Base-by-base conservation (phyloP, 371 early-diverging fungal genomes). In the Mortierella sp. region DNA sequence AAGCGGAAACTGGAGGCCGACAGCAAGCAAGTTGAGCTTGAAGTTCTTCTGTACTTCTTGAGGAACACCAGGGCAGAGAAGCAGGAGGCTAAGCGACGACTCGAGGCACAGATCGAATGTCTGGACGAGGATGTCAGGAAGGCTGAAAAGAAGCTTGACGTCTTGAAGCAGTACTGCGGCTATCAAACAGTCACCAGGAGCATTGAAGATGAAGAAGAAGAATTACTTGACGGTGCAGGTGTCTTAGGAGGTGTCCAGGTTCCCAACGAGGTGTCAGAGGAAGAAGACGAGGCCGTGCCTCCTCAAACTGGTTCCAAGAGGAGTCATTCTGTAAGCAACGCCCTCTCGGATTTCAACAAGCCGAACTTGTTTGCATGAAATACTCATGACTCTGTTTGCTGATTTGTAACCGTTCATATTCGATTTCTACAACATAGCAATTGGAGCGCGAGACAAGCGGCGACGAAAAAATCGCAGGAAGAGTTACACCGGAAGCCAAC, bases 11-110 rank as follows among this genome's bases (percentile, higher is more conserved):
- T 93, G 70, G 93, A 93, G 38, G 79, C 87, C 24, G 83, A 88
- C 43, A 90, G 91, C 63, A 78, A 85, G 49, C 89, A 90, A 68
- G 84, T 90, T 35, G 92, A 94, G 48, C 77, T 92, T 73, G 80
- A 90, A 24, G 89, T 95, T 11, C 81, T 95, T 51, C 81, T 89
- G 43, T 89, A 92, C 76, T 96, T 96, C 77, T 85, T 96, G 70
- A 79, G 84, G 38, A 90, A 90, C 32, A 86, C 91, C 18, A 91
- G 90, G 65, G 71, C 87, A 4, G 87, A 90, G 44, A 94, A 93
- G 82, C 88, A 90, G 70, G 87, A 88, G 73, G 80, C 82, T 54
- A 80, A 89, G 32, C 78, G 74, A 35, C 78, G 86, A 48, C 76
- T 89, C 21, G 74, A 88, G 55, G 56, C 76, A 12, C 88, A 90